These are phyloP conservation scores for Ceratocystis lukuohia DNA, from an alignment of 2,329 filamentous ascomycete species.

Conservation along the genomic window DNA sequence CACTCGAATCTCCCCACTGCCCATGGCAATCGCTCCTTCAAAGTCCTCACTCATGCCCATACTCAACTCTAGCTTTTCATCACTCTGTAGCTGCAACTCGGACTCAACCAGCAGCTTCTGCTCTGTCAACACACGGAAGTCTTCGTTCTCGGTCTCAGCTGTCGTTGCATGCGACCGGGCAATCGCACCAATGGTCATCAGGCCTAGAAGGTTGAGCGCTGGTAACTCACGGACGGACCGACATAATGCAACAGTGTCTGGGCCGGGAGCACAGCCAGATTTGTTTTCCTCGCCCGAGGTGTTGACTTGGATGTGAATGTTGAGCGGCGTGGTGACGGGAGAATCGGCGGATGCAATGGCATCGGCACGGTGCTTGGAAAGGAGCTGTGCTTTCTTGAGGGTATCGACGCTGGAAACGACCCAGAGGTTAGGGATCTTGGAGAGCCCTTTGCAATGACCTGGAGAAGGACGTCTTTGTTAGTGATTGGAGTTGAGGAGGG, in stretches of 20 bases:
- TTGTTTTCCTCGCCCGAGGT: constrained; percentile 81
- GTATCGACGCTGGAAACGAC: constrained; percentile 85
- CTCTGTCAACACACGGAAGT: constrained; percentile 58
- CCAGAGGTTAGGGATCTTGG: constrained; percentile 78
- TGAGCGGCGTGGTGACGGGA: constrained; percentile 32
- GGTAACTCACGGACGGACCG: constrained; percentile 60
- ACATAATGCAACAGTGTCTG: constrained; percentile 51
- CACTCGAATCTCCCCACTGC: constrained; percentile 79
- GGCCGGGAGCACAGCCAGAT: constrained; percentile 60
- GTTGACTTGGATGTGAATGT: constrained; percentile 87
- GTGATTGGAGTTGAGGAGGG: background rate
- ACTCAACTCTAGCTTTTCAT: constrained; percentile 60
- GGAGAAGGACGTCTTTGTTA: constrained; percentile 6
- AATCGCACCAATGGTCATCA: constrained; percentile 98
- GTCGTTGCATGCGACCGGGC: constrained; percentile 64
- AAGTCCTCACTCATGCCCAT: constrained; percentile 99
- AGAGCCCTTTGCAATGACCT: constrained; percentile 83
- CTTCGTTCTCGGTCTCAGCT: constrained; percentile 73
- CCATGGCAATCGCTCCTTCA: constrained; percentile 69
- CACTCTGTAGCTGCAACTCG: constrained; percentile 33
- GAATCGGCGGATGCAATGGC: constrained; percentile 33
- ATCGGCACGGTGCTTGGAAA: constrained; percentile 62
- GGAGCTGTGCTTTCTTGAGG: constrained; percentile 69
- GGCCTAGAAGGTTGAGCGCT: constrained; percentile 57
- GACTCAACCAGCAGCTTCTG: constrained; percentile 56